A percentile compares a stretch with the other conserved stretches of the same genome.
phyloP scores from a whole-genome alignment of 352 stramenopile genomes.

The Pseudoperonospora humuli region DNA sequence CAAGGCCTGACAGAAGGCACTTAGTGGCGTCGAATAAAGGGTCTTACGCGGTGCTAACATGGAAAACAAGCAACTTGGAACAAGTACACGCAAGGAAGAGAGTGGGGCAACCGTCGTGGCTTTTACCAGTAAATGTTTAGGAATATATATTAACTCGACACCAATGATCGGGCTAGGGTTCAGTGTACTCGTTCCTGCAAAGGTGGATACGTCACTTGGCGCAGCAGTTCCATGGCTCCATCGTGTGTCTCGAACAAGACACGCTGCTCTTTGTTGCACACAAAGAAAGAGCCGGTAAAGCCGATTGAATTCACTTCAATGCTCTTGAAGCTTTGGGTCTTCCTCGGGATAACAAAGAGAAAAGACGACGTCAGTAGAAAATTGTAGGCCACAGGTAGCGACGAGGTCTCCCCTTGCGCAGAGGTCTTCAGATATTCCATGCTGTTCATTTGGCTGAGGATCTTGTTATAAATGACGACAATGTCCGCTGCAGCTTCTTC shows the following conservation, averaged over 20 bases:
- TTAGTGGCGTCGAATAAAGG: constrained; percentile 69
- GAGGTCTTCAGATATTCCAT: constrained; percentile 17
- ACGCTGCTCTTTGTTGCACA: constrained; percentile 51
- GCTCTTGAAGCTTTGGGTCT: constrained; percentile 36
- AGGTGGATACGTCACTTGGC: constrained; percentile 57
- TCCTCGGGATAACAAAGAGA: constrained; percentile 62
- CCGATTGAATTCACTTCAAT: constrained; percentile 84
- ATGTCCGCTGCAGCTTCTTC: constrained; percentile 35
- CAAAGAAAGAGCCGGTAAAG: constrained; percentile 78
- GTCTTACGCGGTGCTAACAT: constrained; percentile 78
- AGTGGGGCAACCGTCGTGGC: too few species aligned
- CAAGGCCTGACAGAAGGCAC: constrained; percentile 50
- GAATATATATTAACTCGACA: too few species aligned
- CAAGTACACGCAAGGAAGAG: too few species aligned
- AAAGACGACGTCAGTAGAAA: constrained; percentile 66
- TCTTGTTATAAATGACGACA: constrained; percentile 35
- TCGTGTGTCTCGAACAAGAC: constrained; percentile 39
- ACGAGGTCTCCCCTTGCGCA: not conserved
- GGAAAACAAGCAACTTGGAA: too few species aligned
- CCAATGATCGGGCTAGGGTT: too few species aligned
- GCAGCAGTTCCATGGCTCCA: constrained; percentile 50
- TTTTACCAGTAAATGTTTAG: too few species aligned
- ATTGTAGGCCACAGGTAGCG: constrained; percentile 59
- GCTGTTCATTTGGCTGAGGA: constrained; percentile 41
- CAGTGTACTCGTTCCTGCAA: too few species aligned